Evolutionary conservation across 129 eudicot species (phyloP), one percentile per base, ranked within the genome.

Genomic region (Arctium minus): DNA sequence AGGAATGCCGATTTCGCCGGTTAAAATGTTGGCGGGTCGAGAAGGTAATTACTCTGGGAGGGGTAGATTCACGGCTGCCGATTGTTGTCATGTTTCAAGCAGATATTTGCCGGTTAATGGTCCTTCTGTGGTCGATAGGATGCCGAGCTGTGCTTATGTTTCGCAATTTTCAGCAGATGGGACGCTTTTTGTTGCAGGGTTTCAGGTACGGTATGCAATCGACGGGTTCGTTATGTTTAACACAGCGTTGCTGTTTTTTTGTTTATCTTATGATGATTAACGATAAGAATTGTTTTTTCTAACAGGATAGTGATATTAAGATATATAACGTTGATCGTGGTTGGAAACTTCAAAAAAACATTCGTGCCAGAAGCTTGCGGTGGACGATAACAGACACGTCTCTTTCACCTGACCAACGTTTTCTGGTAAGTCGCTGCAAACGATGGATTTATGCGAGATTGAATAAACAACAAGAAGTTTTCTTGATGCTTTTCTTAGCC

Each of bases 371-470:
- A 90, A 91, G 89, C 89, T 89, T 94, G 92, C 86, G 88, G 48
- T 94, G 97, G 98, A 94, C 97, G n/a, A 92, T 94, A 65, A 94
- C 97, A 40, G 98, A 94, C 74, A 86, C 97, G 48, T 92, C 93
- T 79, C 96, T 94, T 87, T 94, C 98, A 50, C 97, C 97, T 1
- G 98, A 94, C 81, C 96, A 91, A 62, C 97, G 94, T 70, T 92
- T 88, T 39, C 97, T 94, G 87, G 98, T 94, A 92, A 91, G 94
- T 18, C n/a, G 17, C 6, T 22, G 40, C 53, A 80, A 70, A 48
- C 64, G 30, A 15, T 73, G 7, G 17, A 17, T 32, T 76, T 42
- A 22, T 22, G 27, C 27, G 27, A 22, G 27, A 33, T 33, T 33
- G 36, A 33, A 33, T 33, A 33, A 33, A 33, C 36, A 33, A 33